A percentile compares a stretch with the other conserved stretches of the same genome.
phyloP scores from a whole-genome alignment of 495 filamentous ascomycete genomes.

The Penicillium turbatum region DNA sequence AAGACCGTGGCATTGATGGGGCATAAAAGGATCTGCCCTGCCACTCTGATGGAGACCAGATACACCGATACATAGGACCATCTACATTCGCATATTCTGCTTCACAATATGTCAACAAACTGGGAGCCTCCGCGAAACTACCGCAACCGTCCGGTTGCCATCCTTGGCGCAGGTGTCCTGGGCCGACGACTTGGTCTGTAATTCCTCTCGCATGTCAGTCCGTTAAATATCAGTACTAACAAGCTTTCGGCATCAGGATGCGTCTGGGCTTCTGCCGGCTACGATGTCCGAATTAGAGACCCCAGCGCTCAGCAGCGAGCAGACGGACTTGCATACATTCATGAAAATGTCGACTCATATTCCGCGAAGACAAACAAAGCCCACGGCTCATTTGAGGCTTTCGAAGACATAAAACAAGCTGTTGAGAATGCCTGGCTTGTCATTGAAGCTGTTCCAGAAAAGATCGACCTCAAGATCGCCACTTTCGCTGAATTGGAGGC shows the following conservation, averaged over 20 bases:
- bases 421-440: conserved; percentile 46
- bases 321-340: conserved; percentile 34
- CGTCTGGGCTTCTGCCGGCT: conserved; percentile 41
- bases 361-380: conserved; percentile 25
- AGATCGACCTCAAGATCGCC: conserved; percentile 45
- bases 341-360: conserved; percentile 34
- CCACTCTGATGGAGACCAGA: neutral
- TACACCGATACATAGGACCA: neutral
- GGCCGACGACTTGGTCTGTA: conserved; percentile 40
- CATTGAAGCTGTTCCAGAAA: conserved; percentile 54
- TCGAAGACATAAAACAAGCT: conserved; percentile 34
- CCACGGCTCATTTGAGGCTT: conserved; percentile 25
- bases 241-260: conserved; percentile 13
- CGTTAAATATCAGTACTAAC: neutral
- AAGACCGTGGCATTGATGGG: neutral
- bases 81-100: neutral
- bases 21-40: conserved; percentile 2
- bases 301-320: conserved; percentile 32
- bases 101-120: conserved; percentile 3
- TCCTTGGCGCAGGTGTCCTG: conserved; percentile 47
- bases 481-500: conserved; percentile 46
- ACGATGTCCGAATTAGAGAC: conserved; percentile 40
- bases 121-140: conserved; percentile 35
- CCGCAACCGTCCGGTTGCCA: conserved; percentile 34
- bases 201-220: neutral